Evolutionary conservation across 495 filamentous ascomycete genomes (phyloP), one percentile per base, ranked within the genome.

Genomic region (Xylaria curta): DNA sequence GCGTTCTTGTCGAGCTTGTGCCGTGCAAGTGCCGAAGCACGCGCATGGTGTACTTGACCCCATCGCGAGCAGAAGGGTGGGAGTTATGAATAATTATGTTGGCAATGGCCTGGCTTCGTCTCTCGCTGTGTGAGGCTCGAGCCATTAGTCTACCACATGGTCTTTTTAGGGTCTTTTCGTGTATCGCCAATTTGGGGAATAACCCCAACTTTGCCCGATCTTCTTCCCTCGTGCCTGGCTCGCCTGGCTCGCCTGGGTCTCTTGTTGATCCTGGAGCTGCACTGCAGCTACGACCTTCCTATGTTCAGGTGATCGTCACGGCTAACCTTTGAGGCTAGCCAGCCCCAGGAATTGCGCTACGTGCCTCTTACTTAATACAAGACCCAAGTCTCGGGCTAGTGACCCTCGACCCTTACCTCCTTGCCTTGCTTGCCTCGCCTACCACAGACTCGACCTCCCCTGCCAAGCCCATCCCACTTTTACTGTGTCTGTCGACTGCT

Each of bases 231-330:
- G 68, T 63, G 68, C 68, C 68, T n/a, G n/a, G n/a, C n/a, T n/a
- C n/a, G n/a, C n/a, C n/a, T n/a, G n/a, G n/a, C n/a, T n/a, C n/a
- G n/a, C n/a, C n/a, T 51, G 68, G 58, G 68, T 64, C 59, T 44
- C 31, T 47, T 70, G 59, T 40, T 70, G 68, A 51, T 47, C 59
- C 12, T 62, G 12, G 46, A 64, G 59, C 64, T 40, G 59, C 68
- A 70, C 59, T 49, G 49, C 68, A 64, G 68, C 58, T 33, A 38
- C 44, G 42, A 46, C 47, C 47, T 64, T 46, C 13, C 61, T 42
- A 33, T 63, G 56, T 58, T 58, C 69, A 70, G 36, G 49, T 71
- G 69, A 71, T 71, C 69, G 69, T 31, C 47, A n/a, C 62, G 17
- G 62, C 62, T 66, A 47, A 59, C 62, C 31, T 62, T 70, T 56